Base-by-base conservation (phyloP, 129 eudicot genomes). In the Artemisia annua region DNA sequence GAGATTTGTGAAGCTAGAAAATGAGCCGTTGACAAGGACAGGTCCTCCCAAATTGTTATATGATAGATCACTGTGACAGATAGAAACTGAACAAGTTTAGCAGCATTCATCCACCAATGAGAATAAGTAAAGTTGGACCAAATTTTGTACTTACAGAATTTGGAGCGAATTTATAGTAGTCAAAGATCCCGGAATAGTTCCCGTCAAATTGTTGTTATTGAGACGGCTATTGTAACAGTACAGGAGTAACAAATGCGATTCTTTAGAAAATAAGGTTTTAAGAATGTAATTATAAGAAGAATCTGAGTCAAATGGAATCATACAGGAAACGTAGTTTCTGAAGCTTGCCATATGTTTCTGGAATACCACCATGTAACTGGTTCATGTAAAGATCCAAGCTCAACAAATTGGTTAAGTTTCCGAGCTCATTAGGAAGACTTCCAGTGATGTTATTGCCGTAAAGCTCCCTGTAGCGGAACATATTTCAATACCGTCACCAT, bases 321-420 rank as follows among this genome's bases (percentile, higher is more conserved):
- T 89, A 89, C 96, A 89, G 80, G 82, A 82, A 87, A 30, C 88
- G 90, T 16, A 89, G 84, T 61, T 57, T 84, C 79, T 82, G 73
- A 70, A 89, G 92, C 80, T 73, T 80, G 77, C 88, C 79, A 85
- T 86, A 72, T 11, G 96, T 71, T 70, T 65, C 82, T n/a, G 96
- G 96, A 70, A 89, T 84, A 39, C 58, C 79, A 55, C 96, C 96
- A 32, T 35, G 77, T 17, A 89, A 80, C 6, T n/a, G 67, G 73
- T 89, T 89, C 67, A 58, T 18, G 71, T 89, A 86, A 76, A 89
- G 96, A 86, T 89, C 96, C 89, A 89, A 80, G 74, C 87, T 89
- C 81, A 86, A 81, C 77, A 89, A 84, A 48, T 85, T 76, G 58
- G 88, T 84, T 66, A 89, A 83, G 79, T 89, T 83, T 69, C 96